Evolutionary conservation across 371 early-diverging fungal species (phyloP).

Genomic region (Lichtheimia hyalospora): DNA sequence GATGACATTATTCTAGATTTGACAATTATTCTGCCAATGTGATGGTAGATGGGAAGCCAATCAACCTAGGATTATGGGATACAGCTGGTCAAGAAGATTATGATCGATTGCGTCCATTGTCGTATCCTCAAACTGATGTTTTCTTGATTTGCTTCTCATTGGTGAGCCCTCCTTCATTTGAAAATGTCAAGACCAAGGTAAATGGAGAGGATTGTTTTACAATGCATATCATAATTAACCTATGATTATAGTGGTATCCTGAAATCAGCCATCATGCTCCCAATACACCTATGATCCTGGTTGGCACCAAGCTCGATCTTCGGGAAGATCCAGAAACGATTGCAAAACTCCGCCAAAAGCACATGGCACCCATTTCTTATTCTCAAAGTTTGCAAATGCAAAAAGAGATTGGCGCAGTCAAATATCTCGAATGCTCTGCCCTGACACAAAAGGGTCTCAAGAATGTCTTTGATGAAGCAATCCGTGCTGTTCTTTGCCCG

Average conservation of each 20-base stretch:
- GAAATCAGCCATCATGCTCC: conserved; percentile 66
- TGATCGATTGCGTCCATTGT: conserved; percentile 79
- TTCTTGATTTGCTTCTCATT: conserved; percentile 87
- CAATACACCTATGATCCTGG: conserved; percentile 65
- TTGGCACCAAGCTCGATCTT: conserved; percentile 73
- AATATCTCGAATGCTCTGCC: conserved; percentile 88
- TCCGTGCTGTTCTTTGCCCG: conserved; percentile 83
- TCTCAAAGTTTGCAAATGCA: conserved; percentile 72
- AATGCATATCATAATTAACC: too few relatives aligned
- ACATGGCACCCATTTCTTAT: conserved; percentile 73
- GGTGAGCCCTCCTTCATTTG: conserved; percentile 75
- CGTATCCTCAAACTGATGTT: conserved; percentile 90
- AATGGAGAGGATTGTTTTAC: too few relatives aligned
- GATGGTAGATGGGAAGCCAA: conserved; percentile 83
- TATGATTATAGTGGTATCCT: conserved; percentile 74
- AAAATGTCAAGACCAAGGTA: conserved; percentile 83
- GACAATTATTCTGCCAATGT: conserved; percentile 87
- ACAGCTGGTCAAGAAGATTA: conserved; percentile 92
- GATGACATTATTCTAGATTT: conserved; percentile 43
- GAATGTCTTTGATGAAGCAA: conserved; percentile 98
- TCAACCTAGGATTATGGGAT: conserved; percentile 88
- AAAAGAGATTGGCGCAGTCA: conserved; percentile 78
- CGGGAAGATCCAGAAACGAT: conserved; percentile 60
- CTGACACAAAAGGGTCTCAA: conserved; percentile 88
- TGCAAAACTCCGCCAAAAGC: conserved; percentile 62